Evolutionary conservation across 73 alveolate genomes (phyloP), one percentile per base, ranked within the genome.

Genomic region (Paramecium bursaria): DNA sequence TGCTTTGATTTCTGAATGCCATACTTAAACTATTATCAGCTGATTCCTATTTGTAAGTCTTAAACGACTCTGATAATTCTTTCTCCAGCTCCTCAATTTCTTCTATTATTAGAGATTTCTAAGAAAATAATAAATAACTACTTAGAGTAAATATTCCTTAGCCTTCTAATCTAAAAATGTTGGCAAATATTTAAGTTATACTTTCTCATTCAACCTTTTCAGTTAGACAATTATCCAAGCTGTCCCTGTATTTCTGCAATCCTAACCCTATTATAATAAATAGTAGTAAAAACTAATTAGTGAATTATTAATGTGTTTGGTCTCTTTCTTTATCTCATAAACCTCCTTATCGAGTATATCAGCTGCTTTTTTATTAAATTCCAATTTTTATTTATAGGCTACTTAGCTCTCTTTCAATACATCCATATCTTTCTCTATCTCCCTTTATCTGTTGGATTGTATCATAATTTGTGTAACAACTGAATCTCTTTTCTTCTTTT

Each of bases 101-200:
- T 15, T 31, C 33, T 10, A 67, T 21, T 47, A 67, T n/a, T 9
- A 47, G 1, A 15, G 82, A 53, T 42, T 67, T 67, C 76, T 57
- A 17, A 14, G 17, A 30, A 30, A 57, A 13, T 30, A 17, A 57
- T 23, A 30, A 57, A 7, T 30, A 10, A 19, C 17, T 57, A 57
- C 76, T 67, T 67, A 23, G 33, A 42, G 57, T 17, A 67, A 27
- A 67, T 67, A 67, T 42, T 67, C 82, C 10, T 67, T 67, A 0
- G 60, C 53, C 50, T 67, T 67, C 27, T 67, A 21, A 17, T 67
- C 82, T 67, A 67, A 67, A 67, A 30, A 67, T 5, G 33, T 57
- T 19, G 82, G 82, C n/a, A 67, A 21, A 10, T 11, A 0, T 19
- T 17, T 13, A 42, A 17, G 4, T 0, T 19, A 4, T 1, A 23